Evolutionary conservation across 1,139 yeast genomes (phyloP).

Genomic region (Saccharomycopsis hybrid): DNA sequence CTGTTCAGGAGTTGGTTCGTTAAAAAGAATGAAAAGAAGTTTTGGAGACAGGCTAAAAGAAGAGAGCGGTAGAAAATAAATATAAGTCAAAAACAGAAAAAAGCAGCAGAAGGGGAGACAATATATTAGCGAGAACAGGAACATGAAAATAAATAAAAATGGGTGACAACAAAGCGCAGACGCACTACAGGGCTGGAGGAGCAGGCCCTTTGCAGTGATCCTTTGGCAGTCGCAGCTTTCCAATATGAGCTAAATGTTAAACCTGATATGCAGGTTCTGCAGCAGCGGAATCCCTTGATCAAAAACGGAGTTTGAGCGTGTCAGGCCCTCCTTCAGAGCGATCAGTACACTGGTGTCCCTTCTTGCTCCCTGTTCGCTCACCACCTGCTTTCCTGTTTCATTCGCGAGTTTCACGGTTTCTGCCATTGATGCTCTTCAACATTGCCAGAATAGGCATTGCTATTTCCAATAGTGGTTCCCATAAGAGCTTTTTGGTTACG

Average conservation of each 20-base stretch:
- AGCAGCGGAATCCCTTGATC: conserved; percentile 14
- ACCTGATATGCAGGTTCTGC: conserved; percentile 5
- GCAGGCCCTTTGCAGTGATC: too few species aligned
- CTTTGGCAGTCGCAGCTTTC: neutral
- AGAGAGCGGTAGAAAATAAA: neutral
- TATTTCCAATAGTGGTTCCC: too few species aligned
- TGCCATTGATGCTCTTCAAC: too few species aligned
- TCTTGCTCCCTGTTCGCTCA: too few species aligned
- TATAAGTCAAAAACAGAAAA: neutral
- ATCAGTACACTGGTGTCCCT: neutral
- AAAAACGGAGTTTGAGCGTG: conserved; percentile 9
- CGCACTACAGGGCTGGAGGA: neutral
- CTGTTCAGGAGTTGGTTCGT: neutral
- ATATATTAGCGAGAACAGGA: neutral
- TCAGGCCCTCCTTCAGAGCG: neutral
- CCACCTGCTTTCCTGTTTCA: too few species aligned
- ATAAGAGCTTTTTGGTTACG: too few species aligned
- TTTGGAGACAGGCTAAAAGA: neutral
- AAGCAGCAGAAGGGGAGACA: neutral
- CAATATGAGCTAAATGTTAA: neutral
- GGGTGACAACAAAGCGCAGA: neutral
- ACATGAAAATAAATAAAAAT: too few species aligned
- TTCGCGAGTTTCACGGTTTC: too few species aligned
- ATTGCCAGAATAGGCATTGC: too few species aligned
- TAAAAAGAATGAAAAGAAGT: neutral